These are phyloP conservation scores for Yamadazyma sp. DNA, from an alignment of 805 yeast genomes.

Conservation along the genomic window DNA sequence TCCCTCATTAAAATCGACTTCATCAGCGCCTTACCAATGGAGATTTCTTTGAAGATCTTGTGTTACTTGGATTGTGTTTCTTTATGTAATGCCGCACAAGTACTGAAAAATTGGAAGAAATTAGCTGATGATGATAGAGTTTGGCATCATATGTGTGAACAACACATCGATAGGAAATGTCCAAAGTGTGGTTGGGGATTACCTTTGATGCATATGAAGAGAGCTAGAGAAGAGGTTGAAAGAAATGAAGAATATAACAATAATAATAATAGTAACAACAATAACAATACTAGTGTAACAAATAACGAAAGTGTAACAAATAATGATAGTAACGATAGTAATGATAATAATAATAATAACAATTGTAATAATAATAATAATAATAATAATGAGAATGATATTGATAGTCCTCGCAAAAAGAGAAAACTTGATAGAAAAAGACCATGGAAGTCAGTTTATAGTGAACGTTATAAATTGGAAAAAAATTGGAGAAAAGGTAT, in stretches of 20 bases:
- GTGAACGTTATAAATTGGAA: conserved; percentile 88
- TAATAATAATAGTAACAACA: conserved; percentile 9
- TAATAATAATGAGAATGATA: background rate
- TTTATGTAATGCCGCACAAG: conserved; percentile 92
- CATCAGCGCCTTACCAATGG: conserved; percentile 79
- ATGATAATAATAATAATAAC: background rate
- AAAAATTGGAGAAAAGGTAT: conserved; percentile 91
- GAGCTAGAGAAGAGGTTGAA: conserved; percentile 49
- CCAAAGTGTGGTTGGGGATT: conserved; percentile 99
- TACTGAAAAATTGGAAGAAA: conserved; percentile 78
- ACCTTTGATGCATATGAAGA: conserved; percentile 87
- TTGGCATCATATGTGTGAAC: conserved; percentile 98
- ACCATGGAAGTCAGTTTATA: conserved; percentile 95
- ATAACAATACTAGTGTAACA: background rate
- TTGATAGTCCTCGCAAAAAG: conserved; percentile 1
- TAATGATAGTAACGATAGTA: background rate
- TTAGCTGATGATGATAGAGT: conserved; percentile 95
- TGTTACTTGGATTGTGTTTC: conserved; percentile 91
- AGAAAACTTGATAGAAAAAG: conserved; percentile 33
- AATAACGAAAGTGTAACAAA: background rate
- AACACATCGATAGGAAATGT: conserved; percentile 95
- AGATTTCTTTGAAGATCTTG: conserved; percentile 76
- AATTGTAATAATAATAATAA: background rate
- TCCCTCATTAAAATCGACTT: conserved; percentile 85
- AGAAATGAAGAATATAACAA: conserved; percentile 2